Base-by-base conservation (phyloP, 805 yeast genomes). In the Millerozyma miso region DNA sequence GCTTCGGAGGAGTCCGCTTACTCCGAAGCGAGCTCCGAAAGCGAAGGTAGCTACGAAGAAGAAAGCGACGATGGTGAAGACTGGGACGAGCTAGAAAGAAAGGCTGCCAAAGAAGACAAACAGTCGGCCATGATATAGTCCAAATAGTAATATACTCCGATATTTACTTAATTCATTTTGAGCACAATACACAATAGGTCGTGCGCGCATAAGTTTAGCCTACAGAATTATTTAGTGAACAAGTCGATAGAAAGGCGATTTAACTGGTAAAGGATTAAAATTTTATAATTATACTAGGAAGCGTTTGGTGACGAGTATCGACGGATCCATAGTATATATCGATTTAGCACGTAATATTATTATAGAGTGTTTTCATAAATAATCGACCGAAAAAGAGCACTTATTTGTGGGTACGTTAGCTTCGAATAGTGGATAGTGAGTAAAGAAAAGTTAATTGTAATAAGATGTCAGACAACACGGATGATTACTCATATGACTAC, bases 51-150 rank as follows among this genome's bases (percentile, higher is more conserved):
- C 34, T 69, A 59, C 23, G 62, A 50, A 17, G 65, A 59, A 33
- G 54, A 59, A 34, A 15, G 31, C n/a, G 39, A 37, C 15, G 71
- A 67, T 35, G 74, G 73, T 19, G 76, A 71, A 40, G 81, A 79
- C 52, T 77, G 83, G 83, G 83, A 80, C 48, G 84, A 77, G 52
- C 62, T 79, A 62, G 85, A 80, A 50, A 70, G 67, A 47, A 76
- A 79, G 55, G 83, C 84, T 12, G 75, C 75, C 3, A 57, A 62
- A 14, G 79, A 71, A 46, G 79, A 74, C 49, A 65, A 53, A 42
- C 44, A 42, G 33, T 47, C 55, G 29, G 62, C 55, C 37, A 54
- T 12, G 17, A 16, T n/a, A 6, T 33, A 33, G 36, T 33, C 19
- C n/a, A 32, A 5, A 32, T 23, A 23, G 10, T 23, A 7, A 23